Conservation (phyloP, 2,329 filamentous ascomycete genomes). For the Pestalotiopsis sp. region DNA sequence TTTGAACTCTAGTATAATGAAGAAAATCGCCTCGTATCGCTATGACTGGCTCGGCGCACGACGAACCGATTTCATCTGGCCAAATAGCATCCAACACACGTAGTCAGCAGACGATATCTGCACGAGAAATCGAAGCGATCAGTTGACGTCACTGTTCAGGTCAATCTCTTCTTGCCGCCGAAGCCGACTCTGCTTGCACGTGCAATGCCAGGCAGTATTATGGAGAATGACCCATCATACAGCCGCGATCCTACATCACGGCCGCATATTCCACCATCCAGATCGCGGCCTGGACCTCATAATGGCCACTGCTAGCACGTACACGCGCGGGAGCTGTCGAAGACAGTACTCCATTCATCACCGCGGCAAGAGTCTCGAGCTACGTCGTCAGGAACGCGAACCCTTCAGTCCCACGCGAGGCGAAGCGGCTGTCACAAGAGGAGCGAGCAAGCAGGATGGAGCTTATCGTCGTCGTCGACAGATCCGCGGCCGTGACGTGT, state of each 20-base stretch:
- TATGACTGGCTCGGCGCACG: neutral
- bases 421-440: neutral
- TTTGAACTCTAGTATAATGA: neutral
- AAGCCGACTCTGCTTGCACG: neutral
- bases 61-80: neutral
- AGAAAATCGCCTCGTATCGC: neutral
- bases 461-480: neutral
- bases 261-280: neutral
- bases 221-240: neutral
- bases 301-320: neutral
- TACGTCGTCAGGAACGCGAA: neutral
- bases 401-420: neutral
- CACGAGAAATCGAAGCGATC: neutral
- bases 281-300: neutral
- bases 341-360: neutral
- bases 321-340: neutral
- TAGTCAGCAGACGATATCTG: neutral
- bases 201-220: neutral
- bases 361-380: neutral
- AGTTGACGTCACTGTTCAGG: no score
- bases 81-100: neutral
- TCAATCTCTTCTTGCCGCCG: neutral
- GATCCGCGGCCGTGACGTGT: no score
- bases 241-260: neutral
- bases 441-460: neutral